Evolutionary conservation across 495 filamentous ascomycete species (phyloP), one percentile per base, ranked within the genome.

Genomic region (Trichocladium uniseriatum): DNA sequence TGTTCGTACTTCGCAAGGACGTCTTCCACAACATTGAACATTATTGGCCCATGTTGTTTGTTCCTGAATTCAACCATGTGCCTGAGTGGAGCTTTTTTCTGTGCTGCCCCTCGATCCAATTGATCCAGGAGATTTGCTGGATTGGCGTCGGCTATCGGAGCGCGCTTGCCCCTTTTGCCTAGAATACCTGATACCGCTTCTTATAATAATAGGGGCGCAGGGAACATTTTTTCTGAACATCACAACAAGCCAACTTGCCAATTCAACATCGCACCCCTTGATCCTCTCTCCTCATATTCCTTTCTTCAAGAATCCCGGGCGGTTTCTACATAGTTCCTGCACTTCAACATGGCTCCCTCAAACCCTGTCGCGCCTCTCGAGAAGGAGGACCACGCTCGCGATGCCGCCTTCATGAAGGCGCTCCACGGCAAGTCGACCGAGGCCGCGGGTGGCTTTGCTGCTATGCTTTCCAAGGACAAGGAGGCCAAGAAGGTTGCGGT

Each of bases 381-480:
- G 76, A 69, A 75, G 55, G 86, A 98, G 70, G 81, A 98, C 67
- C 83, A 87, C 62, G 58, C 64, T 56, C 89, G 94, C 56, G 92
- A 98, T 87, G 88, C 90, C 22, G 86, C 79, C 45, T 98, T 98
- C 75, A 89, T 87, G 74, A 81, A 87, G 67, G 89, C 79, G 45
- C 74, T 97, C 73, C 92, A 98, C 69, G 91, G 91, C 64, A 85
- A 85, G 59, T 87, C 87, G 16, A 75, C 87, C 36, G 65, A 80
- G 57, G 77, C 81, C 15, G 65, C 72, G 22, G 86, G 81, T 58
- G 88, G 87, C 60, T 78, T 96, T 59, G 69, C 76, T 55, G 86
- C 92, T 52, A 87, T 95, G 83, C 71, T 94, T 48, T 74, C 76
- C 59, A 98, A 98, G 72, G 83, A 91, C 68, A 71, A 75, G 43